Conservation (phyloP, 176 grass and related monocot genomes). For the Oryza rufipogon region DNA sequence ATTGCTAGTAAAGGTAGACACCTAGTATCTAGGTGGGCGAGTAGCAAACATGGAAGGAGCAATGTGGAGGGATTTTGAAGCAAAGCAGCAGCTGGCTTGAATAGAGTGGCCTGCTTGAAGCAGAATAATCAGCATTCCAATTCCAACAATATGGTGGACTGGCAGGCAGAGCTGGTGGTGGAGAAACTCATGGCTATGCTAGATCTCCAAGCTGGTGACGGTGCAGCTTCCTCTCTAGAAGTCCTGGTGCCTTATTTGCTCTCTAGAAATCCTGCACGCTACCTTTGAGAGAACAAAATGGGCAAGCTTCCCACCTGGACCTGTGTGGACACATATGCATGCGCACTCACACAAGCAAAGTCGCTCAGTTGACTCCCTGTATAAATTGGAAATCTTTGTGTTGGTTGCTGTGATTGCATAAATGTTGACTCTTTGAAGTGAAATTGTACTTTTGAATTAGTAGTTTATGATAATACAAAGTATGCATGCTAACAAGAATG, state of each 20-base stretch:
- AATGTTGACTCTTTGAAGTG: not conserved
- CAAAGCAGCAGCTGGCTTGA: not conserved
- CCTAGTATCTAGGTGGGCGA: not conserved
- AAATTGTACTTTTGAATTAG: conserved; percentile 6
- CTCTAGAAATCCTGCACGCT: not conserved
- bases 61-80: not conserved
- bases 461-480: not conserved
- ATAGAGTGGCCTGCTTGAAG: not conserved
- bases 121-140: not conserved
- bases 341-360: not conserved
- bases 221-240: not conserved
- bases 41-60: not conserved
- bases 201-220: not conserved
- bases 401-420: not conserved
- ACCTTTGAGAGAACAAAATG: not conserved
- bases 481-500: conserved; percentile 27
- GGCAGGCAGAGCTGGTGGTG: not conserved
- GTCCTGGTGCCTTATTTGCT: not conserved
- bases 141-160: not conserved
- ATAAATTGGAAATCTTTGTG: conserved; percentile 3
- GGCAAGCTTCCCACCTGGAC: not conserved
- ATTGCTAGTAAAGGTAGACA: not conserved
- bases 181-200: not conserved
- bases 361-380: not conserved
- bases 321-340: not conserved